phyloP scores from a whole-genome alignment of 108 stramenopile genomes.

The Bacterosira constricta region DNA sequence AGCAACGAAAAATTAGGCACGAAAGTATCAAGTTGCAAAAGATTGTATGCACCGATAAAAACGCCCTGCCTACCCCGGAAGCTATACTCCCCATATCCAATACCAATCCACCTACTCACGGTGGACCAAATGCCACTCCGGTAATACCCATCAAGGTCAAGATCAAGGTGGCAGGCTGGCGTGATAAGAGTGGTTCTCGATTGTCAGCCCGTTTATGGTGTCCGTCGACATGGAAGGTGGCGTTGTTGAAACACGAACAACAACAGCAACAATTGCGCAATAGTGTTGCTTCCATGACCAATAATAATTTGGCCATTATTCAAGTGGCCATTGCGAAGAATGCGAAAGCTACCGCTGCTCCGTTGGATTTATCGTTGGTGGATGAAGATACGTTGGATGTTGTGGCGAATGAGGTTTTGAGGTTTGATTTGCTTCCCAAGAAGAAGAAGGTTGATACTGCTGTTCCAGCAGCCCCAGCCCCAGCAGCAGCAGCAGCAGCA shows the following conservation, averaged over 20 bases:
- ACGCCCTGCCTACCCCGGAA: no score
- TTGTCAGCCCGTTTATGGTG: constrained; percentile 12
- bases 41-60: no score
- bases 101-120: background rate
- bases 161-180: constrained; percentile 23
- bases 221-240: constrained; percentile 23
- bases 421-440: constrained; percentile 2
- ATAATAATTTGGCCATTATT: background rate
- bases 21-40: no score
- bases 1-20: no score
- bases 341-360: background rate
- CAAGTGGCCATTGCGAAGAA: background rate
- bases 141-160: constrained; percentile 29
- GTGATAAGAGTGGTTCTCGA: constrained; percentile 26
- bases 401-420: constrained; percentile 13
- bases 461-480: no score
- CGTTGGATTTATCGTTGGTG: background rate
- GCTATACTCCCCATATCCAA: background rate
- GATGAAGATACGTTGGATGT: background rate
- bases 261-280: no score
- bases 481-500: no score
- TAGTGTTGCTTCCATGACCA: background rate
- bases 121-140: background rate
- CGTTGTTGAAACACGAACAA: no score
- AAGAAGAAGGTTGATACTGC: no score